Evolutionary conservation across 2,329 filamentous ascomycete species (phyloP).

Genomic region (Neurospora crassa): DNA sequence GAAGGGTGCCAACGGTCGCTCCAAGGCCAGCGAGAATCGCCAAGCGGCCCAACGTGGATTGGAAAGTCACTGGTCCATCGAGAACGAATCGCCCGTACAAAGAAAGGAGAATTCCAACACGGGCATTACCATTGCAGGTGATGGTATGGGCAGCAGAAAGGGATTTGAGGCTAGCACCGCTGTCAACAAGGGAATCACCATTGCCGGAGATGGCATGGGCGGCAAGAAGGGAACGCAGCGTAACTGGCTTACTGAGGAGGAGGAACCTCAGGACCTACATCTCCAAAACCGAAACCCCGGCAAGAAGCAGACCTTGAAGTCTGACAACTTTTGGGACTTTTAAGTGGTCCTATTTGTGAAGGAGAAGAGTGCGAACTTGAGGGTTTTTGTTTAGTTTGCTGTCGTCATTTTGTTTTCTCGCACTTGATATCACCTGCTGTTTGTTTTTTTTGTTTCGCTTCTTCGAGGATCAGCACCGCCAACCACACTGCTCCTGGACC

Average conservation of each 20-base stretch:
- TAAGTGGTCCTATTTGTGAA: constrained; percentile 15
- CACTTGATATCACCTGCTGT: neutral
- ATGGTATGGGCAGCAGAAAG: constrained; percentile 44
- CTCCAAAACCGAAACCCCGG: constrained; percentile 25
- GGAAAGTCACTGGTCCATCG: constrained; percentile 51
- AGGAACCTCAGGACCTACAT: constrained; percentile 34
- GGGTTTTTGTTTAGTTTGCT: neutral
- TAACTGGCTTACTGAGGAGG: constrained; percentile 49
- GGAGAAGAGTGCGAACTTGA: neutral
- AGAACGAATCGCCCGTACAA: constrained; percentile 43
- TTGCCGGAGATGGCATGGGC: constrained; percentile 58
- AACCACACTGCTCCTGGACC: neutral
- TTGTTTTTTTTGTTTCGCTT: neutral
- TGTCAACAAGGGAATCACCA: constrained; percentile 31
- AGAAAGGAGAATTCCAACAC: constrained; percentile 43
- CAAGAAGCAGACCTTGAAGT: constrained; percentile 30
- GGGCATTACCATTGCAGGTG: constrained; percentile 41
- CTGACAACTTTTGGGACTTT: constrained; percentile 38
- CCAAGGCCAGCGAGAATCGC: constrained; percentile 45
- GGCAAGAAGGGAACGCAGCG: constrained; percentile 44
- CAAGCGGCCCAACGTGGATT: constrained; percentile 66
- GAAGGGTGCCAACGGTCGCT: constrained; percentile 23
- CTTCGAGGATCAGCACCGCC: too few species aligned
- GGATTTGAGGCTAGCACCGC: constrained; percentile 10
- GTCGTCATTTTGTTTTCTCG: neutral